A percentile compares a stretch with the other conserved stretches of the same genome.
Conservation (phyloP, 2,329 filamentous ascomycete species). For the Curvularia sp. region DNA sequence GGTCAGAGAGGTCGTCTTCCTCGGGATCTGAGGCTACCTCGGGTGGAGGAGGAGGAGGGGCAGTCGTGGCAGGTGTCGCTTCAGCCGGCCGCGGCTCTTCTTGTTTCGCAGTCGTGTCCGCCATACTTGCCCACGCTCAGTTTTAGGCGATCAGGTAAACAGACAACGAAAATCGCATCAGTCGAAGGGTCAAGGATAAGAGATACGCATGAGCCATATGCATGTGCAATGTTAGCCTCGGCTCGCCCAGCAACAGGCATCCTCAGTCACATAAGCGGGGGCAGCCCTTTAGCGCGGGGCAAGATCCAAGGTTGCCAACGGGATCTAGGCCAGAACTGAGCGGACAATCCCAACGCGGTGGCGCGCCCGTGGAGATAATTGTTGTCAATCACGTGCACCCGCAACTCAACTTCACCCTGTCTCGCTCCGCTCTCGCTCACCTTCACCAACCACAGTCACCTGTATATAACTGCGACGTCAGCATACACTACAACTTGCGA, state of each 20-base stretch:
- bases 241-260: slow-evolving; percentile 17
- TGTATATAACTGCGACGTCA: slow-evolving; percentile 13
- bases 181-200: slow-evolving; percentile 2
- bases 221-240: slow-evolving; percentile 34
- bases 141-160: not conserved
- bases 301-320: slow-evolving; percentile 15
- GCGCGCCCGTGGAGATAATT: slow-evolving; percentile 17
- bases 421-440: slow-evolving; percentile 19
- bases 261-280: slow-evolving; percentile 27
- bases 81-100: slow-evolving; percentile 26
- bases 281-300: slow-evolving; percentile 28
- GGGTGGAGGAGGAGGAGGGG: slow-evolving; percentile 28
- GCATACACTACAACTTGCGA: not conserved
- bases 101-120: slow-evolving; percentile 30
- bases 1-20: slow-evolving; percentile 88
- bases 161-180: not conserved
- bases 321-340: slow-evolving; percentile 17
- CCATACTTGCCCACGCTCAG: slow-evolving; percentile 21
- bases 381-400: slow-evolving; percentile 34
- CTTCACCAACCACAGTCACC: slow-evolving; percentile 17
- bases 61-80: slow-evolving; percentile 16
- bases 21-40: slow-evolving; percentile 79
- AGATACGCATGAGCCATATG: slow-evolving; percentile 1
- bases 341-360: slow-evolving; percentile 14
- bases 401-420: slow-evolving; percentile 26